Percentiles rank a stretch among this genome's conserved stretches.
phyloP scores from a whole-genome alignment of 345 rosid genomes.

The Ceriops zippeliana region DNA sequence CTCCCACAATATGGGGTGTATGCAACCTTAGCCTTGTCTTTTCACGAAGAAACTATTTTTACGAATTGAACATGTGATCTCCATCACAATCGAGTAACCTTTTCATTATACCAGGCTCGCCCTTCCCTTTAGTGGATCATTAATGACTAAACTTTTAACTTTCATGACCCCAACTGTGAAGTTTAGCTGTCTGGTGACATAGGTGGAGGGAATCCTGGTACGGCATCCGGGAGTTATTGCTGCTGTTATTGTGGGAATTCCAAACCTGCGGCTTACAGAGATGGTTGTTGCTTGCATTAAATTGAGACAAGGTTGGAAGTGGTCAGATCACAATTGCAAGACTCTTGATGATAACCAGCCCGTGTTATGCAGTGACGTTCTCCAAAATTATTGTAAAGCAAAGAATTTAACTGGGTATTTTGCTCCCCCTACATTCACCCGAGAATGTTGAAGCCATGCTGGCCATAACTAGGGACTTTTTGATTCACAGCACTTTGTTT shows the following conservation, averaged over 20 bases:
- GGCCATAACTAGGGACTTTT: neutral
- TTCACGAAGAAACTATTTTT: too few species aligned
- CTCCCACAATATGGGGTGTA: too few species aligned
- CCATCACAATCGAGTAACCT: too few species aligned
- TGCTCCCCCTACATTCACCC: neutral
- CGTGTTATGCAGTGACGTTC: conserved; percentile 46
- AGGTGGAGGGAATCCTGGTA: conserved; percentile 60
- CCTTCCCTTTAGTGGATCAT: too few species aligned
- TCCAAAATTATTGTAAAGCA: conserved; percentile 42
- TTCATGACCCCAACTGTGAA: neutral
- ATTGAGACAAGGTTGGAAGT: conserved; percentile 54
- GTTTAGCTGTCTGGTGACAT: conserved; percentile 8
- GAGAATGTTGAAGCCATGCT: too few species aligned
- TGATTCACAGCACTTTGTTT: neutral
- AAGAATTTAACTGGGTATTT: conserved; percentile 57
- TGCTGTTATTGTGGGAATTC: conserved; percentile 57
- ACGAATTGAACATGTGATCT: too few species aligned
- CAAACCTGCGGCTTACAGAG: conserved; percentile 57
- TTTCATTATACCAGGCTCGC: too few species aligned
- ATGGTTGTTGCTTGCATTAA: conserved; percentile 70
- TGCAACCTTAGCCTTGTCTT: too few species aligned
- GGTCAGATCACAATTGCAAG: conserved; percentile 40
- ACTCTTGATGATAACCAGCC: conserved; percentile 13
- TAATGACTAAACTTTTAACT: neutral
- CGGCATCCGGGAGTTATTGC: conserved; percentile 60